A percentile compares a stretch with the other conserved stretches of the same genome.
Evolutionary conservation across 768 basidiomycete genomes (phyloP).

Genomic region (Leccinellum rugosiceps): DNA sequence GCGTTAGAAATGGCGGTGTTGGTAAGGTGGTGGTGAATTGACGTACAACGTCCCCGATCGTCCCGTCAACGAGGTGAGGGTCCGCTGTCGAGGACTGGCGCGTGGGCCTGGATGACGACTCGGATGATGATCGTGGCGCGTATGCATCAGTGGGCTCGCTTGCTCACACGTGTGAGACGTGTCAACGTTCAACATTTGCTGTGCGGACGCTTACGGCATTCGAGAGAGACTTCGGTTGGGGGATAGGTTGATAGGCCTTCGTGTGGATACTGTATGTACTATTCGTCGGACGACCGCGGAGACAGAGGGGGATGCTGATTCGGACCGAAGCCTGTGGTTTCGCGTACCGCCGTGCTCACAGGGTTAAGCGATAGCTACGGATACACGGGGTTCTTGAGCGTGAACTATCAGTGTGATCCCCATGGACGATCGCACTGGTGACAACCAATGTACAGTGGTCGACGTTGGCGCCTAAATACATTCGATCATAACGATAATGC

Average conservation of each 20-base stretch:
- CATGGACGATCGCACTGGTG: not conserved
- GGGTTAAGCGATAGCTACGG: no score
- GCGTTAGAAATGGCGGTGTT: not conserved
- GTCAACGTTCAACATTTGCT: not conserved
- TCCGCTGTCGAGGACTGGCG: not conserved
- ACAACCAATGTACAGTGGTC: not conserved
- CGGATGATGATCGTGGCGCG: not conserved
- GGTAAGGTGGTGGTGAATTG: not conserved
- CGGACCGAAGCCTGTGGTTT: not conserved
- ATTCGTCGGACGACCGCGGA: not conserved
- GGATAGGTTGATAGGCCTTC: not conserved
- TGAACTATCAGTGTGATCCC: not conserved
- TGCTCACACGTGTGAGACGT: not conserved
- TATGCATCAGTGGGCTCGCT: not conserved
- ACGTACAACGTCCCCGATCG: not conserved
- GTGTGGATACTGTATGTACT: not conserved
- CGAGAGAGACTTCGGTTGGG: not conserved
- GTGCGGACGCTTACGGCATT: not conserved
- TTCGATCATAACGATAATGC: not conserved
- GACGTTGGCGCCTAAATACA: slow-evolving; percentile 1
- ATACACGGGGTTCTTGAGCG: not conserved
- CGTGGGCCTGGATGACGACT: not conserved
- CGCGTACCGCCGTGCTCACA: not conserved
- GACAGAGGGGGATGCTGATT: not conserved
- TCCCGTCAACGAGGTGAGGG: not conserved